Evolutionary conservation across 2,329 filamentous ascomycete species (phyloP), one percentile per base, ranked within the genome.

Genomic region (Aphanocladium album): DNA sequence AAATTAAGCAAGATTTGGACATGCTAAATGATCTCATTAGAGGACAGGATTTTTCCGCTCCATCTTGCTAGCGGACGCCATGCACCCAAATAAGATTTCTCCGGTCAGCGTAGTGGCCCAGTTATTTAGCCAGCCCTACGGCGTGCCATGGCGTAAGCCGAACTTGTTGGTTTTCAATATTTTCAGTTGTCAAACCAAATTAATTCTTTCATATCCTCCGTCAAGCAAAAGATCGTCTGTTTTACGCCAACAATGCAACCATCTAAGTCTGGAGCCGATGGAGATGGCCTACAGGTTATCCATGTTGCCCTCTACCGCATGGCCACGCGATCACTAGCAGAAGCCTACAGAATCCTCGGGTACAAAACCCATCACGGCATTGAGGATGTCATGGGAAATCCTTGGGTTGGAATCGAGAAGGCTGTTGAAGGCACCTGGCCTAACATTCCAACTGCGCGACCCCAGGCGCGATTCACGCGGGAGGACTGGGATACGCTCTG

Each of bases 401-500:
- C 45, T 5, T 58, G 56, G 56, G 45, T 39, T 8, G n/a, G n/a
- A 16, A 41, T 58, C 6, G 46, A 58, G 21, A 46, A 37, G 5
- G 56, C 56, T 11, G 46, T 35, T 14, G 56, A 58, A 25, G 61
- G 39, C 7, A 64, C 57, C 9, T 64, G 50, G 47, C 56, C 46
- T 35, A 17, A 21, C 60, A 8, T 68, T 58, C 2, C 49, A 63
- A 0, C 60, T 54, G 14, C 53, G 69, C 0, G 56, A 64, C 23
- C 39, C 12, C 52, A 21, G 25, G 12, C 52, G 5, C 62, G 64
- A 0, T 67, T 71, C 3, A 61, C 64, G 0, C 58, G 65, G 0
- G 57, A 45, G 0, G 60, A 69, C 21, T 72, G 69, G 68, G 66
- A 72, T 2, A 57, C 63, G 2, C 53, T 71, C 0, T 69, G 69